Conservation (phyloP, 2,329 filamentous ascomycete species). For the Exophiala spinifera region DNA sequence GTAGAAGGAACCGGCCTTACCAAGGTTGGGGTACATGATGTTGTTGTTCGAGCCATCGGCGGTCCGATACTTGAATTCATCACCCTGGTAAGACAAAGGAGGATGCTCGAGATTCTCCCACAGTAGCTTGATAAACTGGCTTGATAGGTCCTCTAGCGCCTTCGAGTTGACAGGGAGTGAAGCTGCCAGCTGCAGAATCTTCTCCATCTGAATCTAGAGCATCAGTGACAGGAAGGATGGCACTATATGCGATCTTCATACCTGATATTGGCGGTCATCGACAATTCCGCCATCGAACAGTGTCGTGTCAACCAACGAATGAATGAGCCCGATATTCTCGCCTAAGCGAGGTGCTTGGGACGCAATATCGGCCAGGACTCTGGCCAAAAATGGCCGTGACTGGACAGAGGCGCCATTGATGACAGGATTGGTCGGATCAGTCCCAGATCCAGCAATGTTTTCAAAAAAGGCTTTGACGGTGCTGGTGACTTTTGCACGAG, state of each 20-base stretch:
- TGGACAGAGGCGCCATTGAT: slow-evolving; percentile 27
- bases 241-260: slow-evolving; percentile 3
- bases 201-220: slow-evolving; percentile 27
- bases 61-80: slow-evolving; percentile 34
- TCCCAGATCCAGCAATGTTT: slow-evolving; percentile 19
- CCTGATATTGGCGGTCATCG: slow-evolving; percentile 30
- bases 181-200: slow-evolving; percentile 27
- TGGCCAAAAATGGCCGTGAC: slow-evolving; percentile 20
- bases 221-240: neutral
- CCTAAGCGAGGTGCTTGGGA: slow-evolving; percentile 27
- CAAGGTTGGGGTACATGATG: slow-evolving; percentile 58
- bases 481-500: slow-evolving; percentile 12
- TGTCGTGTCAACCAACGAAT: slow-evolving; percentile 28
- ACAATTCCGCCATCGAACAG: slow-evolving; percentile 29
- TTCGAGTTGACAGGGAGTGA: slow-evolving; percentile 31
- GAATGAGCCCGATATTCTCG: slow-evolving; percentile 25
- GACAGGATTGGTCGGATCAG: slow-evolving; percentile 29
- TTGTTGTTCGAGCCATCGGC: slow-evolving; percentile 43
- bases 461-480: slow-evolving; percentile 22
- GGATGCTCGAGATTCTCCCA: slow-evolving; percentile 36
- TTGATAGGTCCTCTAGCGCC: slow-evolving; percentile 28
- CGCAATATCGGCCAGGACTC: slow-evolving; percentile 24
- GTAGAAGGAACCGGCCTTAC: slow-evolving; percentile 60
- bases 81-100: slow-evolving; percentile 34
- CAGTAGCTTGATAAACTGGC: slow-evolving; percentile 32